These are phyloP conservation scores for Podaxis sp. DNA, from an alignment of 768 basidiomycete species.

Conservation along the genomic window DNA sequence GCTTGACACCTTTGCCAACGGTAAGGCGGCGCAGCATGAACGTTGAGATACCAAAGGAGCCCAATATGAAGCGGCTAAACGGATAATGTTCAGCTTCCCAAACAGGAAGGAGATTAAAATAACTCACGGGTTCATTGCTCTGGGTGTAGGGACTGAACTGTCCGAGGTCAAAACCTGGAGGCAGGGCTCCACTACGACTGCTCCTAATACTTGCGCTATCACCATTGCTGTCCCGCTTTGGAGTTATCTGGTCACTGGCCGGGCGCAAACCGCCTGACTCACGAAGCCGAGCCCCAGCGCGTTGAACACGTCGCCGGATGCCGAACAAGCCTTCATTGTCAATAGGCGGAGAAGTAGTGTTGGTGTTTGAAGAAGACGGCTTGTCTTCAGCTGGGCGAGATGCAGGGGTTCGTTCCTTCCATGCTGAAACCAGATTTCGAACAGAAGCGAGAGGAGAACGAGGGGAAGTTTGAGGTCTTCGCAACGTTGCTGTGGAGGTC, in stretches of 20 bases:
- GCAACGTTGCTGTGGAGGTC: slow-evolving; percentile 47
- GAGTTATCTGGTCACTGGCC: slow-evolving; percentile 24
- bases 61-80: slow-evolving; percentile 85
- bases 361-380: slow-evolving; percentile 35
- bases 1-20: slow-evolving; percentile 83
- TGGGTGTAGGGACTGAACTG: slow-evolving; percentile 50
- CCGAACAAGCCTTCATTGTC: slow-evolving; percentile 52
- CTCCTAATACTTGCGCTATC: slow-evolving; percentile 32
- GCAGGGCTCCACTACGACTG: slow-evolving; percentile 31
- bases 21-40: slow-evolving; percentile 79
- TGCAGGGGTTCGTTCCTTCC: slow-evolving; percentile 76
- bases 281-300: slow-evolving; percentile 35
- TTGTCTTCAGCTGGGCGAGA: slow-evolving; percentile 30
- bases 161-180: slow-evolving; percentile 43
- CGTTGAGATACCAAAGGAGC: slow-evolving; percentile 88
- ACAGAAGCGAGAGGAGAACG: slow-evolving; percentile 74
- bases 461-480: slow-evolving; percentile 64
- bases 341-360: slow-evolving; percentile 28
- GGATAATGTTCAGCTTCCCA: slow-evolving; percentile 22
- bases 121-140: slow-evolving; percentile 47
- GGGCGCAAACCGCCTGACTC: slow-evolving; percentile 27
- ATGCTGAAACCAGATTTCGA: slow-evolving; percentile 74
- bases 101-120: slow-evolving; percentile 10
- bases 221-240: slow-evolving; percentile 22
- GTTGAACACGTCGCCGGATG: slow-evolving; percentile 43